These are phyloP conservation scores for Aspergillus biplanus DNA, from an alignment of 495 filamentous ascomycete genomes.

Conservation along the genomic window DNA sequence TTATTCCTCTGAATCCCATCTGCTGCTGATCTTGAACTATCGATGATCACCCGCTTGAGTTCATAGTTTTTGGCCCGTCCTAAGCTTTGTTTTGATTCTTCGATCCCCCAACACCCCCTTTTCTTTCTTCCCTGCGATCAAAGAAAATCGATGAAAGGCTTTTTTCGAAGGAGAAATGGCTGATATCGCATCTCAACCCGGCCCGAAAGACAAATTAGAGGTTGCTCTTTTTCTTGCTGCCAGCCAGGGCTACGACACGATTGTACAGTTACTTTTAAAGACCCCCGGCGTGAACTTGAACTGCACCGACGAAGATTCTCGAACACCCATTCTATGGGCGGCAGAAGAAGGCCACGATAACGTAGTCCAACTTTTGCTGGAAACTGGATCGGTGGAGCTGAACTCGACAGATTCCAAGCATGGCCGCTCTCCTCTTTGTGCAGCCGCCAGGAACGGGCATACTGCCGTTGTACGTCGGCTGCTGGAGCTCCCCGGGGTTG, in stretches of 20 bases:
- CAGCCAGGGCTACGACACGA: slow-evolving; percentile 37
- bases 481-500: slow-evolving; percentile 20
- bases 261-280: slow-evolving; percentile 37
- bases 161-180: slow-evolving; percentile 12
- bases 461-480: slow-evolving; percentile 32
- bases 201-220: slow-evolving; percentile 30
- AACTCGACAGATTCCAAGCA: slow-evolving; percentile 27
- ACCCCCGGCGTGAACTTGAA: slow-evolving; percentile 35
- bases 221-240: slow-evolving; percentile 39
- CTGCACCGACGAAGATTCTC: slow-evolving; percentile 27
- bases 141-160: neutral
- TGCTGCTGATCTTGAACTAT: slow-evolving; percentile 8
- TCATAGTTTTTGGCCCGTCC: slow-evolving; percentile 9
- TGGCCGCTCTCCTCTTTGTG: slow-evolving; percentile 39
- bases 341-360: slow-evolving; percentile 38
- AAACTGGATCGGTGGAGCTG: slow-evolving; percentile 23
- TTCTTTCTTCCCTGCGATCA: neutral
- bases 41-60: slow-evolving; percentile 3
- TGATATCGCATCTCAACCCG: slow-evolving; percentile 4
- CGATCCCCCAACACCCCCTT: neutral
- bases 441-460: slow-evolving; percentile 41
- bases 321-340: slow-evolving; percentile 43
- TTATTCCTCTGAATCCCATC: neutral
- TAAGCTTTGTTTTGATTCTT: slow-evolving; percentile 1
- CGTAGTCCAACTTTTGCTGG: slow-evolving; percentile 38